Conservation (phyloP, 164 flowering plant genomes). For the Dillenia suffruticosa region DNA sequence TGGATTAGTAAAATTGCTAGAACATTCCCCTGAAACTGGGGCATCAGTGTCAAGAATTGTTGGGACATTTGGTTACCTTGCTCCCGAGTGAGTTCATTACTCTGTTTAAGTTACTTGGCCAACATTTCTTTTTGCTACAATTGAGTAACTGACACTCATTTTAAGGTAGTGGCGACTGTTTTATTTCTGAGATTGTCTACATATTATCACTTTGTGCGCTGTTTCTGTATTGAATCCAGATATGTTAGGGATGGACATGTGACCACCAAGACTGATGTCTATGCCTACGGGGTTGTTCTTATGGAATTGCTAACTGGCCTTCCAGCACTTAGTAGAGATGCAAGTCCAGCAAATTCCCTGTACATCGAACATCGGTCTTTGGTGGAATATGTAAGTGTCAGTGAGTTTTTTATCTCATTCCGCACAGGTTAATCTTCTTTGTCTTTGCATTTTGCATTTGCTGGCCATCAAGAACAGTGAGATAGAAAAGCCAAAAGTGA, state of each 20-base stretch:
- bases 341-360: slow-evolving; percentile 13
- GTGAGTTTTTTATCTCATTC: not conserved
- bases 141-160: not conserved
- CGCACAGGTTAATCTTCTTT: no score
- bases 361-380: slow-evolving; percentile 21
- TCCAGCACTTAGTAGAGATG: slow-evolving; percentile 20
- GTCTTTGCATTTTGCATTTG: no score
- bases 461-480: no score
- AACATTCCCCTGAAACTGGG: slow-evolving; percentile 21
- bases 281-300: slow-evolving; percentile 30
- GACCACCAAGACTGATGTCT: slow-evolving; percentile 31
- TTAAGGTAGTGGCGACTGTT: no score
- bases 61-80: slow-evolving; percentile 40
- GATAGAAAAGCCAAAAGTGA: no score
- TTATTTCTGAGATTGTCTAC: not conserved
- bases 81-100: slow-evolving; percentile 30
- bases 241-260: slow-evolving; percentile 32
- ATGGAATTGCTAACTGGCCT: slow-evolving; percentile 32
- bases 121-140: no score
- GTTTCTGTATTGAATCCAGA: slow-evolving; percentile 2
- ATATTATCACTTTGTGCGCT: no score
- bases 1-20: slow-evolving; percentile 30
- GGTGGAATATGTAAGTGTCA: slow-evolving; percentile 20
- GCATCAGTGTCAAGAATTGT: slow-evolving; percentile 23
- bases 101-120: not conserved